Evolutionary conservation across 768 basidiomycete genomes (phyloP), one percentile per base, ranked within the genome.

Genomic region (Tremella yokohamensis): DNA sequence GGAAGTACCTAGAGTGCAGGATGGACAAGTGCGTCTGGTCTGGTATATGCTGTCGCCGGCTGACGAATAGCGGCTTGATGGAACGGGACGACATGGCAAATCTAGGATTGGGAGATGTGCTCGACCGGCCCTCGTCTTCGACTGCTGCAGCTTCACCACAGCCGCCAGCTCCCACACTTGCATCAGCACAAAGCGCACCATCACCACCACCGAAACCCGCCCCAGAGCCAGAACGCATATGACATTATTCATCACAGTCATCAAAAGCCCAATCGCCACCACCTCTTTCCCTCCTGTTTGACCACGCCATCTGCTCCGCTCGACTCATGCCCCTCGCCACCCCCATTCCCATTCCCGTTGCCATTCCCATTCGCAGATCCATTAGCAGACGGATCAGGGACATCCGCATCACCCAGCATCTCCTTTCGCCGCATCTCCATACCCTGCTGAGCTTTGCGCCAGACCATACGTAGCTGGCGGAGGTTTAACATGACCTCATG

Each of bases 51-150:
- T 50, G 13, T 54, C 20, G 38, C 18, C 39, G 29, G 29, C 42
- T 45, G 22, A 45, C 15, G 42, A 8, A 18, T 42, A 92, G 90
- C 65, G 88, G 87, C n/a, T 79, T 92, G 49, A 92, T 93, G 90
- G 85, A 88, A 64, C 81, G 82, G 47, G 90, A 91, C 67, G 85
- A 90, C 13, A 90, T 90, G 87, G 82, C 80, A 64, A 94, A 90
- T 72, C 81, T 94, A 51, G 90, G 90, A 6, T 76, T 92, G 60
- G 82, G 79, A 44, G 83, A 85, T 63, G 79, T 89, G 3, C 68
- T 58, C 18, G 11, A 25, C 53, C 16, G 53, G 42, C 42, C 2
- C 52, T 19, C 29, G 11, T 34, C 29, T 19, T n/a, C 38, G 8
- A 54, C 39, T 39, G 38, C 54, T 40, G 18, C 61, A 12, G 57